phyloP scores from a whole-genome alignment of 108 stramenopile species.

The Chaetoceros muelleri region DNA sequence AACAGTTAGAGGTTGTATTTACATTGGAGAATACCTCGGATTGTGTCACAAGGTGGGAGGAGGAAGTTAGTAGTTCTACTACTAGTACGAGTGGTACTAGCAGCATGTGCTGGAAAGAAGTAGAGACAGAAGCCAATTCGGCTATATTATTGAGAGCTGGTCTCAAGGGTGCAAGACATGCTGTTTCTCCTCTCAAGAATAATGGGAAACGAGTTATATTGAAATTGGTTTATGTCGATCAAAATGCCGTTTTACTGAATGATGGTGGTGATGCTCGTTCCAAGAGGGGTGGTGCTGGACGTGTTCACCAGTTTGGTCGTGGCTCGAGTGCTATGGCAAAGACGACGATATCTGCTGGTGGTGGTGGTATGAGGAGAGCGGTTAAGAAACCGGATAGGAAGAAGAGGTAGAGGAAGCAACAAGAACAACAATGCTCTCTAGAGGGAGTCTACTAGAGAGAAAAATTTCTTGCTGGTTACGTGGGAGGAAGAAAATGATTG shows the following conservation, averaged over 20 bases:
- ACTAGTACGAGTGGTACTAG: background rate
- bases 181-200: conserved; percentile 40
- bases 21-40: conserved; percentile 78
- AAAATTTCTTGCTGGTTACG: no score
- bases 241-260: conserved; percentile 19
- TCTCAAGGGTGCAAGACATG: conserved; percentile 21
- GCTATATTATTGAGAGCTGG: conserved; percentile 33
- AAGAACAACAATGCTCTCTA: no score
- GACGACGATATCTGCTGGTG: no score
- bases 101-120: conserved; percentile 2
- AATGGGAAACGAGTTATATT: conserved; percentile 33
- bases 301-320: no score
- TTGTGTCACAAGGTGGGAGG: conserved; percentile 58
- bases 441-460: no score
- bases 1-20: conserved; percentile 60
- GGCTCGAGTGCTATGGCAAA: no score
- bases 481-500: no score
- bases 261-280: background rate
- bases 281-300: no score
- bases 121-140: conserved; percentile 38
- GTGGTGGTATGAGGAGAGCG: no score
- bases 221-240: conserved; percentile 34
- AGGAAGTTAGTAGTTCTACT: background rate
- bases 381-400: no score
- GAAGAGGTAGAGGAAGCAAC: no score